Conservation (phyloP, 345 rosid species). For the Eucalyptus pumila region DNA sequence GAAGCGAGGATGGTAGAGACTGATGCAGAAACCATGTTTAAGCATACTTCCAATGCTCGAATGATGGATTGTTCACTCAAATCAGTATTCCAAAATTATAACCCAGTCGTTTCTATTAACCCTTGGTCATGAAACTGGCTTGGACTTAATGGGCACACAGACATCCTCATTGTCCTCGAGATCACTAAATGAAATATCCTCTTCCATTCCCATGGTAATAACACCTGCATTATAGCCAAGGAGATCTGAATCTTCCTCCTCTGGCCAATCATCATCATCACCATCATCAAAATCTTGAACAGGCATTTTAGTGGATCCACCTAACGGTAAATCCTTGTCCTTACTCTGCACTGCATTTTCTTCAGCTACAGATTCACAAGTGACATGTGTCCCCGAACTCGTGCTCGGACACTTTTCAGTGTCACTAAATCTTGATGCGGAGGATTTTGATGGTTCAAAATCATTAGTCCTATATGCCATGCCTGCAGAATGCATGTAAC, state of each 20-base stretch:
- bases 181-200: constrained; percentile 91
- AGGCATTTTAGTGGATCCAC: constrained; percentile 19
- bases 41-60: not conserved
- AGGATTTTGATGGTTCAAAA: constrained; percentile 19
- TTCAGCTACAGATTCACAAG: constrained; percentile 56
- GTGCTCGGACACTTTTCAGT: constrained; percentile 47
- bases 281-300: constrained; percentile 45
- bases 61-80: not conserved
- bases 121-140: not conserved
- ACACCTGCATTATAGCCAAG: constrained; percentile 12
- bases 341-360: constrained; percentile 27
- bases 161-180: constrained; percentile 58
- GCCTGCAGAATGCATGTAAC: constrained; percentile 7
- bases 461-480: constrained; percentile 7
- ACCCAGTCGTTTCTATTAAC: not conserved
- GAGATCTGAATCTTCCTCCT: constrained; percentile 57
- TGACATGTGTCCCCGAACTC: constrained; percentile 30
- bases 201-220: constrained; percentile 40
- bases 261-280: constrained; percentile 66
- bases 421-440: constrained; percentile 27
- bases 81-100: not conserved
- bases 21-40: not conserved
- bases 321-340: constrained; percentile 10
- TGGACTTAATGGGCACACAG: constrained; percentile 21
- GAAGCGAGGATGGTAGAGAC: not conserved